Percentiles rank a stretch among this genome's conserved stretches.
Conservation (phyloP, 169 alveolate genomes). For the Cryptosporidium bovis region DNA sequence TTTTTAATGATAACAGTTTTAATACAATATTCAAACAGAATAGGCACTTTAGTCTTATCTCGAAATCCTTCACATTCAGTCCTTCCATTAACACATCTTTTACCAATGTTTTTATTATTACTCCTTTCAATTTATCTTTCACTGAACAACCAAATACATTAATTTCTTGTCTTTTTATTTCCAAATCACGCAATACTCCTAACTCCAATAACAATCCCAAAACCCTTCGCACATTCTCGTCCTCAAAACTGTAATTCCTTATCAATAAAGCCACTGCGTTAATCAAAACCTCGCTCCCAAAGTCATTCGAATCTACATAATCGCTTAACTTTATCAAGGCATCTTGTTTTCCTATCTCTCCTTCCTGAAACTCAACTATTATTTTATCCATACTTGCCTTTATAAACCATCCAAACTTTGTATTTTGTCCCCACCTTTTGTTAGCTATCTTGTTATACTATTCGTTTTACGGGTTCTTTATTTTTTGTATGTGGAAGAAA, state of each 20-base stretch:
- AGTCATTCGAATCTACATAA: not conserved
- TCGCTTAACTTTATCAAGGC: not conserved
- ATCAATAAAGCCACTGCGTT: constrained; percentile 25
- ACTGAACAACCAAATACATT: no score
- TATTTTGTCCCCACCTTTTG: no score
- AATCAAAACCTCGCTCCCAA: not conserved
- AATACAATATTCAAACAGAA: constrained; percentile 14
- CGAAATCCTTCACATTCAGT: constrained; percentile 5
- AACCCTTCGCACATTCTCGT: not conserved
- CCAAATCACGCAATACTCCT: not conserved
- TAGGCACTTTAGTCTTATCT: constrained; percentile 13
- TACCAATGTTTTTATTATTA: not conserved
- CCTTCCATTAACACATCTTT: constrained; percentile 25
- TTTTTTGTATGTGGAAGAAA: no score
- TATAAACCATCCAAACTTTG: no score
- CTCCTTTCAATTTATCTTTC: not conserved
- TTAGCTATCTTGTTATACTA: no score
- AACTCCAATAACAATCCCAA: constrained; percentile 27
- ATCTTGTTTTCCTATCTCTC: constrained; percentile 21
- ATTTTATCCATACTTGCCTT: constrained; percentile 23
- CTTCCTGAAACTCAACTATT: constrained; percentile 19
- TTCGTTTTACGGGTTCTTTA: no score
- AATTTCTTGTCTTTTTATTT: not conserved
- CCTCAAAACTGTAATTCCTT: constrained; percentile 27
- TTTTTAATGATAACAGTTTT: not conserved